phyloP scores from a whole-genome alignment of 2,329 filamentous ascomycete genomes.

The Westerdykella ornata region DNA sequence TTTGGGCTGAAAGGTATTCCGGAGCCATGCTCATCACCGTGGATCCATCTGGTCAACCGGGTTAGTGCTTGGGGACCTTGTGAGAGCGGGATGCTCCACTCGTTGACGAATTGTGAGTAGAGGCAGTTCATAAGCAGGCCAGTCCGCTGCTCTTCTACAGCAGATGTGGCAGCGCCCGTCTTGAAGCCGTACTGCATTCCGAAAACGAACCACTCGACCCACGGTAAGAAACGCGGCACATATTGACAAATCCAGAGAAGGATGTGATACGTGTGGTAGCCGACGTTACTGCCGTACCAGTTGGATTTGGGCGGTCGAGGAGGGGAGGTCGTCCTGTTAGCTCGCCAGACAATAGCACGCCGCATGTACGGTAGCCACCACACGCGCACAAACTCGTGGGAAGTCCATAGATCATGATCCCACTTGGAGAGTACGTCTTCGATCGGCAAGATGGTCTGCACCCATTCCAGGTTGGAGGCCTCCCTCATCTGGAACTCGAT shows the following conservation, averaged over 20 bases:
- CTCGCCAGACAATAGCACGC: constrained; percentile 81
- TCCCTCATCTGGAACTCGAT: constrained; percentile 77
- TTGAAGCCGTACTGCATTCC: constrained; percentile 94
- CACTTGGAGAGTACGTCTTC: constrained; percentile 63
- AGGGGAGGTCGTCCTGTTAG: constrained; percentile 65
- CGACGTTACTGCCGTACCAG: constrained; percentile 76
- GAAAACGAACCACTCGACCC: constrained; percentile 94
- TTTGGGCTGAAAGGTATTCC: constrained; percentile 74
- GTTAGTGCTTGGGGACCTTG: constrained; percentile 81
- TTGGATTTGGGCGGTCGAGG: constrained; percentile 54
- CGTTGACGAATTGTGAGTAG: constrained; percentile 97
- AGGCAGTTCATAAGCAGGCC: constrained; percentile 94
- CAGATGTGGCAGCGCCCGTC: constrained; percentile 60
- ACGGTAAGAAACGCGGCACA: constrained; percentile 71
- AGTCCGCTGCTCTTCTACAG: constrained; percentile 69
- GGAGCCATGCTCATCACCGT: constrained; percentile 62
- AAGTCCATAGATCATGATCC: constrained; percentile 69
- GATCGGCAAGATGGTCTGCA: constrained; percentile 69
- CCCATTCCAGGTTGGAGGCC: constrained; percentile 79
- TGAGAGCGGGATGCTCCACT: constrained; percentile 86
- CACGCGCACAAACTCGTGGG: constrained; percentile 81
- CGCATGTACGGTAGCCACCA: constrained; percentile 98
- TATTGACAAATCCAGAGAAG: constrained; percentile 74
- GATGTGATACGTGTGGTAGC: constrained; percentile 88
- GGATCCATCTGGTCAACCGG: constrained; percentile 80